These are phyloP conservation scores for Nymphaea colorata DNA, from an alignment of 164 flowering plant species.

Conservation along the genomic window DNA sequence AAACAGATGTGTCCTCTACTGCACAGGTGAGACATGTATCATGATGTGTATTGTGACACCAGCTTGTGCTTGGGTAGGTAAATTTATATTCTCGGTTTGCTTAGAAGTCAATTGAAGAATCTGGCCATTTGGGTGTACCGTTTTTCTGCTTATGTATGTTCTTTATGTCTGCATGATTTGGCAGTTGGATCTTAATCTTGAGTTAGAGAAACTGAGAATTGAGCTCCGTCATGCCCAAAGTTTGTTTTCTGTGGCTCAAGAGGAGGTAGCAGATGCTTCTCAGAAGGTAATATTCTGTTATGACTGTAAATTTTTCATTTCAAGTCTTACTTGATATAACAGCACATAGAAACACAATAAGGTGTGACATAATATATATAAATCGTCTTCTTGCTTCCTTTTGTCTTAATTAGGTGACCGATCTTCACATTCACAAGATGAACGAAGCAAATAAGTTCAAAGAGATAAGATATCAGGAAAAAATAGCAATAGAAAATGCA, in stretches of 20 bases:
- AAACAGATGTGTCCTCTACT: conserved; percentile 18
- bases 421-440: conserved; percentile 28
- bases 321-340: no score
- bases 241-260: conserved; percentile 63
- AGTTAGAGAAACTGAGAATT: conserved; percentile 69
- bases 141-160: background rate
- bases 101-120: no score
- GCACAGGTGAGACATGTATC: conserved; percentile 1
- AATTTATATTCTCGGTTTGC: background rate
- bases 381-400: no score
- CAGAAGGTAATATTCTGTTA: conserved; percentile 35
- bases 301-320: background rate
- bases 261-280: conserved; percentile 57
- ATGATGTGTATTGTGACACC: background rate
- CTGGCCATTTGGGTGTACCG: background rate
- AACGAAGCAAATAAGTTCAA: conserved; percentile 49
- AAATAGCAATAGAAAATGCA: conserved; percentile 43
- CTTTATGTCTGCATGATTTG: background rate
- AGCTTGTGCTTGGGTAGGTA: background rate
- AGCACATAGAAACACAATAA: no score
- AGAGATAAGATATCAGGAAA: conserved; percentile 38
- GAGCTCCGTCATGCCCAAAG: conserved; percentile 72
- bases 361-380: background rate
- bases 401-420: conserved; percentile 30
- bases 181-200: conserved; percentile 50